Base-by-base conservation (phyloP, 2,329 filamentous ascomycete genomes). In the Monilinia fructigena region DNA sequence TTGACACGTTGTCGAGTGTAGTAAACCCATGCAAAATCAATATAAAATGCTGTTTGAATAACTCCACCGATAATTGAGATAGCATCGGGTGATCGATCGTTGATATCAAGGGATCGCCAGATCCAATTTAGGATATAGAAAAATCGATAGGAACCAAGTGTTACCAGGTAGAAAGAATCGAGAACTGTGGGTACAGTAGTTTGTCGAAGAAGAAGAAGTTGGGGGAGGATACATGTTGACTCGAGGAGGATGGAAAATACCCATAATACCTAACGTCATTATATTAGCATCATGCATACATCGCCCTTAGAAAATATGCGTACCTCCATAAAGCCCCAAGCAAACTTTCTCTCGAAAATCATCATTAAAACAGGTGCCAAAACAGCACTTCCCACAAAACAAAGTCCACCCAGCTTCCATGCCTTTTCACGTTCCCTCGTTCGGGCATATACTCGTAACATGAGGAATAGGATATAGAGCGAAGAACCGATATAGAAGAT, bases 1-100 rank as follows among this genome's bases (percentile, higher is more conserved):
- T 97, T 97, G 75, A 98, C 93, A 66, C 93, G 87, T 80, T 97
- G 94, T 70, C 94, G 86, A 14, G 90, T 91, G 81, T 91, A 97
- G 82, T 98, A 98, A 1, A 98, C 93, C 93, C 93, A 97, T 47
- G 92, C 93, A 76, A 98, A 98, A 79, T 98, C 94, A 72, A 93
- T 77, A 78, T 97, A 97, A 54, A 97, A 86, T 1, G 90, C 88
- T 0, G 93, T 97, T 80, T 98, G 94, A 35, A 98, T 82, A 68
- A 96, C 80, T 66, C 94, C 94, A 74, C 96, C 97, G 68, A 96
- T 85, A 75, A 95, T 86, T 10, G 91, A 89, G 12, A 94, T 86
- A 4, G 86, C 83, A 72, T 93, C 89, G 68, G 88, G 87, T 69
- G 86, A 28, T 85, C 83, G 77, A 72, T 86, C 84, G 40, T 82